Base-by-base conservation (phyloP, 495 filamentous ascomycete species). In the Chaetomium tenue region DNA sequence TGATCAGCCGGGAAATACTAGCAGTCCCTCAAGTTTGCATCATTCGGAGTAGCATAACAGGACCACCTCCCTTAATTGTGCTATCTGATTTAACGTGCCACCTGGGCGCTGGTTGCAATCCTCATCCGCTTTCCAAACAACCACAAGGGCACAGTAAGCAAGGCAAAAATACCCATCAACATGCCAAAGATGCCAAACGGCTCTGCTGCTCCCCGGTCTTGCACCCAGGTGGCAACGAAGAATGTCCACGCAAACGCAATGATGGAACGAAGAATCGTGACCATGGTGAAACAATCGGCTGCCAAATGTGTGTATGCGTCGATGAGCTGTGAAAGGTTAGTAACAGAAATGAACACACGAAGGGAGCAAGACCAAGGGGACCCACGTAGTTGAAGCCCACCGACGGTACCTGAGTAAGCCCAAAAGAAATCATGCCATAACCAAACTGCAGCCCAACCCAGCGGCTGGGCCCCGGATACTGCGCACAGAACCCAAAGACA, bases 201-300 rank as follows among this genome's bases (percentile, higher is more conserved):
- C 40, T 59, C 56, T 0, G 56, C 56, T 11, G 56, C 56, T 20
- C 56, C 56, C 18, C 56, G 28, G 42, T 59, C 56, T 12, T 59
- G 16, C 1, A 59, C 42, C 56, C 56, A 59, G 4, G 40, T 23
- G 5, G 56, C 56, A n/a, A 59, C 56, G 56, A 59, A 59, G 16
- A 59, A 59, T 5, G 56, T 22, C 56, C 56, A 59, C 2, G 56
- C 56, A 22, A 59, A 59, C 16, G 56, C 56, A 18, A 59, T 47
- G 25, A 59, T 6, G 25, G 56, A 15, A 0, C 56, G 56, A 4
- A 59, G 42, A 37, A 59, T 59, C 1, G 56, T 59, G 22, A 59
- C 56, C 42, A 59, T 59, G 56, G 56, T 59, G 40, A 59, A 59
- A 9, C 56, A 59, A 25, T 59, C 56, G 23, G 40, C 56, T n/a